Percentiles rank a stretch among this genome's conserved stretches.
Conservation (phyloP, 1,284 basidiomycete species). For the Athelia sp. region DNA sequence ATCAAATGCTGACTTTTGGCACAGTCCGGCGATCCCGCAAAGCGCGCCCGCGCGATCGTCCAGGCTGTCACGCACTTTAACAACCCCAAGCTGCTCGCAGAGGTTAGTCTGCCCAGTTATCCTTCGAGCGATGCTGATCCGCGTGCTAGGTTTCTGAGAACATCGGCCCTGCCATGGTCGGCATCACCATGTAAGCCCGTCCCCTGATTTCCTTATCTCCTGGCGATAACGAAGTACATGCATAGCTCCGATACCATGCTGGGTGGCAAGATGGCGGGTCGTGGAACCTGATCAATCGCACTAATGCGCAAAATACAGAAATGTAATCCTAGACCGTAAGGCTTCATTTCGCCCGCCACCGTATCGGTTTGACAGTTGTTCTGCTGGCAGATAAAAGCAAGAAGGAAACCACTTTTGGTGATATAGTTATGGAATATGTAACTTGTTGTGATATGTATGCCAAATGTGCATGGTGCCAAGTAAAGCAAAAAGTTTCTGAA, state of each 20-base stretch:
- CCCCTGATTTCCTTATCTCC: conserved; percentile 4
- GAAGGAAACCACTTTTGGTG: no score
- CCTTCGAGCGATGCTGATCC: conserved; percentile 2
- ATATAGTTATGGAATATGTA: no score
- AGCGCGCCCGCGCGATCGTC: conserved; percentile 95
- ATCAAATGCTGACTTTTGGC: no score
- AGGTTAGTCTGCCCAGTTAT: conserved; percentile 35
- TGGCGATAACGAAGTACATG: conserved; percentile 6
- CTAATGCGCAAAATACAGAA: no score
- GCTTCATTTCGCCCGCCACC: not conserved
- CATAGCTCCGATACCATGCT: conserved; percentile 56
- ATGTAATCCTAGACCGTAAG: not conserved
- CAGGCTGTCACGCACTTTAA: conserved; percentile 98
- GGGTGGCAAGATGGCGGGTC: conserved; percentile 48
- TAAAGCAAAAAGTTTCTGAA: no score
- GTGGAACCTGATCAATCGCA: not conserved
- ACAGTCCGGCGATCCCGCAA: conserved; percentile 90
- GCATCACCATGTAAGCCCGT: conserved; percentile 74
- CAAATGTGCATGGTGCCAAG: no score
- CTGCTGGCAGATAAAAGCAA: no score
- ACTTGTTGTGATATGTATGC: no score
- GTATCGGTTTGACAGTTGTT: not conserved
- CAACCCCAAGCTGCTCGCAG: conserved; percentile 82
- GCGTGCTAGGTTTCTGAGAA: conserved; percentile 74
- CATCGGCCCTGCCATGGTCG: conserved; percentile 90